These are phyloP conservation scores for Pseudogymnoascus sp. DNA, from an alignment of 2,329 filamentous ascomycete species.

Conservation along the genomic window DNA sequence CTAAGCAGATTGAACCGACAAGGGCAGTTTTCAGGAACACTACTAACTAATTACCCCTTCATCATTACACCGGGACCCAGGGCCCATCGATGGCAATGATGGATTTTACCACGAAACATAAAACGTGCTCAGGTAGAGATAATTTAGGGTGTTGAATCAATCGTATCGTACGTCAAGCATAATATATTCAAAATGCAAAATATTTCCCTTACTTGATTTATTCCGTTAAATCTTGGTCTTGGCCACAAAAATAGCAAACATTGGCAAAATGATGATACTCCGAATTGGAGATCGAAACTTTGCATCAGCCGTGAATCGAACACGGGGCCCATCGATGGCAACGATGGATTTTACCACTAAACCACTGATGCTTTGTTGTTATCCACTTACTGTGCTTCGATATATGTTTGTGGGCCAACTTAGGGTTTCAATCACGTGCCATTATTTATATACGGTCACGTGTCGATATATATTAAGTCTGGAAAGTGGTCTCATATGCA, in stretches of 20 bases:
- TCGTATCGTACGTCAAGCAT: neutral
- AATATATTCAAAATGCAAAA: neutral
- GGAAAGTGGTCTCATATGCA: neutral
- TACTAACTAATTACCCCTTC: no score
- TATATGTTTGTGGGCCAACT: neutral
- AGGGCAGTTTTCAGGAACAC: neutral
- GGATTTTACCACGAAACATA: no score
- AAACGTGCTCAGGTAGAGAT: neutral
- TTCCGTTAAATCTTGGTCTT: neutral
- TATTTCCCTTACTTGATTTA: neutral
- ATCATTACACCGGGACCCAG: no score
- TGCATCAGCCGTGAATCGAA: slow-evolving; percentile 25
- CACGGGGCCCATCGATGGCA: slow-evolving; percentile 31
- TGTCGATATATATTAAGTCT: neutral
- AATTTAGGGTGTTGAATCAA: neutral
- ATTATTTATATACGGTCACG: neutral
- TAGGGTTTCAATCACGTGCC: no score
- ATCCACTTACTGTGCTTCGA: neutral
- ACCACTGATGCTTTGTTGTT: neutral
- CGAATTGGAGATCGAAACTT: neutral
- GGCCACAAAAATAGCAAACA: no score
- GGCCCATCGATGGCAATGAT: no score
- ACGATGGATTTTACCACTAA: slow-evolving; percentile 26
- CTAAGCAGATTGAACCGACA: neutral
- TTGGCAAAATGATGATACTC: neutral